phyloP scores from a whole-genome alignment of 2,329 filamentous ascomycete genomes.

The Pseudogymnoascus sp. region DNA sequence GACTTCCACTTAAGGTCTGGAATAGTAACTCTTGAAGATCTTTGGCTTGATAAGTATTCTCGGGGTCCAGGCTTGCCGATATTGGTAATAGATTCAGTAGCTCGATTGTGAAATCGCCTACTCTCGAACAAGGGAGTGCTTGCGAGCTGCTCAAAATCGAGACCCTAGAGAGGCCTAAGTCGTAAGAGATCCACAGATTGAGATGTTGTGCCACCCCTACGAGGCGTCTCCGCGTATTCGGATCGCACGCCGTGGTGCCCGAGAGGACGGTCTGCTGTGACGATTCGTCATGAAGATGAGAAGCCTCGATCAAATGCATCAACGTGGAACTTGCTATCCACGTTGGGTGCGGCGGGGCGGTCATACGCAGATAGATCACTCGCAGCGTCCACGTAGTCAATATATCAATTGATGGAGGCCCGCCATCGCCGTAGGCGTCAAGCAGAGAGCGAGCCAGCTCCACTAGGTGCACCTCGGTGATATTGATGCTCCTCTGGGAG shows the following conservation, averaged over 20 bases:
- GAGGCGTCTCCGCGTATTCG: slow-evolving; percentile 36
- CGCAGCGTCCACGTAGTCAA: slow-evolving; percentile 46
- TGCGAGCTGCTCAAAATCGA: slow-evolving; percentile 35
- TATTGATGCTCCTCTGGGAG: slow-evolving; percentile 30
- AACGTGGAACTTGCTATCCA: slow-evolving; percentile 51
- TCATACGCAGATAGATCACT: slow-evolving; percentile 44
- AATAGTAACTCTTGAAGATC: slow-evolving; percentile 4
- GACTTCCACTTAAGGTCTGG: slow-evolving; percentile 33
- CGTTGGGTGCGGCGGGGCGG: slow-evolving; percentile 43
- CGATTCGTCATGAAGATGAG: slow-evolving; percentile 38
- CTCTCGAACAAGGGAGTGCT: slow-evolving; percentile 31
- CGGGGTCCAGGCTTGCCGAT: slow-evolving; percentile 46
- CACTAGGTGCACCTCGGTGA: not conserved
- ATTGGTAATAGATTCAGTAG: slow-evolving; percentile 45
- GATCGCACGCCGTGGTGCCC: slow-evolving; percentile 14
- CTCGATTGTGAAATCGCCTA: slow-evolving; percentile 38
- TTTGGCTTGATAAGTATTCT: slow-evolving; percentile 35
- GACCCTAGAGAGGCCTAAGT: slow-evolving; percentile 45
- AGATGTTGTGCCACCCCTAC: slow-evolving; percentile 47
- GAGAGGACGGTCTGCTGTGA: slow-evolving; percentile 7
- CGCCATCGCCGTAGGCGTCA: not conserved
- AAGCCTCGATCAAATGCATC: slow-evolving; percentile 51
- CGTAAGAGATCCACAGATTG: slow-evolving; percentile 52
- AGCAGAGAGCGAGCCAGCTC: not conserved
- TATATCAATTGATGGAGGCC: slow-evolving; percentile 30